Base-by-base conservation (phyloP, 1,284 basidiomycete genomes). In the Schizopora paradoxa region DNA sequence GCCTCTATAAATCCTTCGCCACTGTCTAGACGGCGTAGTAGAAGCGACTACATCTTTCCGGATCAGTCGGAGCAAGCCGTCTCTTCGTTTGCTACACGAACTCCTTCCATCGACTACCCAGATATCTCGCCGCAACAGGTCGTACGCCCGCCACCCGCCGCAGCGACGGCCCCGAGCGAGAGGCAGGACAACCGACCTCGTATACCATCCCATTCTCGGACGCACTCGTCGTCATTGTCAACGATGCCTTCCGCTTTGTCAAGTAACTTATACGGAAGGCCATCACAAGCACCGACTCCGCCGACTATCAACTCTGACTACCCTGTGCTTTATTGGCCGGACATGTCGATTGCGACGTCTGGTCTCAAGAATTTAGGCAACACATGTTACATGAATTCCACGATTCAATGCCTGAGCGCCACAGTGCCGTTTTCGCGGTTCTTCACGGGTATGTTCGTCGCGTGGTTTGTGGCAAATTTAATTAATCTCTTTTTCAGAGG, bases 371-470 rank as follows among this genome's bases (percentile, higher is more conserved):
- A 99, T 64, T 64, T 99, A 50, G 96, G 95, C 26, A 98, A 99
- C 64, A 99, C 96, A 1, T 99, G 95, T 65, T 99, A 98, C 64
- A 98, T 99, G 93, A 99, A 98, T 64, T 90, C 94, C 23, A 94
- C 93, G 3, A 79, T 99, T 18, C 95, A 99, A 66, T 99, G 95
- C 64, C 68, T 99, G 58, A 91, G 83, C 58, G 92, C 91, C 0
- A 94, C 93, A 0, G 79, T 86, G 10, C 93, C 93, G 0, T 92
- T 97, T 63, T 79, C 92, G 27, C 74, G 82, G 41, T 96, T 91
- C 67, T 96, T 98, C 61, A 86, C 82, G 32, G 79, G 91, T 91
- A 58, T 34, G 68, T 52, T 23, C 63, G n/a, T 57, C 18, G 41
- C 31, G 18, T 34, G 21, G 49, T 43, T 27, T 22, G 32, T 41